Base-by-base conservation (phyloP, 2,329 filamentous ascomycete genomes). In the Paracamarosporium sp. region DNA sequence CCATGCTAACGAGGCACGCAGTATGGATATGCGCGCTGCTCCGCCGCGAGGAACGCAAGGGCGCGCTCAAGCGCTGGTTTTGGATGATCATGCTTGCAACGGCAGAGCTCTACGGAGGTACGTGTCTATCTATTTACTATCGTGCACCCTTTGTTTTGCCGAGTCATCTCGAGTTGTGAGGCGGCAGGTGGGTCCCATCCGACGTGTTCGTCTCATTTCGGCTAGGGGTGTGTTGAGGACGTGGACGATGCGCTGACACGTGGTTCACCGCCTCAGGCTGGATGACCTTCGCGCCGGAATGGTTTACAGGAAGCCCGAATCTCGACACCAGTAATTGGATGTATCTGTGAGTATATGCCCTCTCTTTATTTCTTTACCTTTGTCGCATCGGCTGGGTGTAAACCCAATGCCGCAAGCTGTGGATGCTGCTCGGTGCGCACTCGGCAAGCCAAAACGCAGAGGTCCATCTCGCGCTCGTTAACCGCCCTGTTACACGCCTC, bases 251-350 rank as follows among this genome's bases (percentile, higher is more conserved):
- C 62, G 69, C 74, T 76, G 74, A 77, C 73, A 74, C 72, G 71
- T 76, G 67, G 63, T 74, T 70, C 69, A 71, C 70, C 67, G 64
- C 65, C 63, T 55, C 61, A 80, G 78, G 82, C 25, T 88, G 84
- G 70, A 88, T 88, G 85, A 88, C 86, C 0, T 89, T 89, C 72
- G 83, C 82, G 38, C 86, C 86, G 31, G 86, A 89, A 70, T 89
- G 86, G 86, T 71, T 89, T 63, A 85, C 80, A 2, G 86, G 84
- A 0, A 84, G 78, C 45, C 76, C 82, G 15, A 85, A 85, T 65
- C 74, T 89, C 54, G 83, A 86, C 59, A 86, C 83, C 0, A 80
- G 79, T 28, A 86, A 88, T 60, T 85, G 82, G 62, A 85, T 89
- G 73, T 88, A 86, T 67, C 70, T 85, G 70, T 79, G 65, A 78